Base-by-base conservation (phyloP, 108 stramenopile genomes). In the Stephanodiscus triporus region DNA sequence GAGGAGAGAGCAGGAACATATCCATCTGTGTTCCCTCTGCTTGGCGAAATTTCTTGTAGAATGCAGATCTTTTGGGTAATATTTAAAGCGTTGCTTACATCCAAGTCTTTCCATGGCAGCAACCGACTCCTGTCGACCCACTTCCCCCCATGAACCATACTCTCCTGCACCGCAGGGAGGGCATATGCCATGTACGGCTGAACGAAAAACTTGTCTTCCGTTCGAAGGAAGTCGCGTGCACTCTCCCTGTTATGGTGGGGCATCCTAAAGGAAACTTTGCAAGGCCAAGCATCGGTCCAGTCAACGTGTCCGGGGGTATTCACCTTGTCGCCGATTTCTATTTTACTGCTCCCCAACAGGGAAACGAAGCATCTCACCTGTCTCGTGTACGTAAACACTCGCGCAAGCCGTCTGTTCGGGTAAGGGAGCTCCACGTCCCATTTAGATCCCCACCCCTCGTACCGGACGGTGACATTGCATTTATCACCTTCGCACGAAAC, bases 81-180 rank as follows among this genome's bases (percentile, higher is more conserved):
- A 8, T 34, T 24, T 2, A 61, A 4, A 11, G 66, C 58, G 22
- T 37, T 68, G 13, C 36, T 37, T 14, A 42, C 55, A 42, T 69
- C 61, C 2, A 74, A 55, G 43, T 76, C 68, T 64, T 55, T 71
- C 76, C 76, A 71, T 37, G 49, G 68, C 17, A 36, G 68, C 24
- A 61, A 58, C 8, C 51, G 20, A 53, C 23, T 29, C 16, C 38
- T 48, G 11, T 50, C 47, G 58, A 66, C 23, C 78, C 78, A 75
- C 58, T 50, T 59, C 17, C 78, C 78, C n/a, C 76, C 76, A 61
- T 68, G 17, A 22, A 10, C 34, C 66, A 67, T 51, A 24, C 45
- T 32, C 20, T 80, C 63, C 57, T 58, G 62, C 11, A 75, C 54
- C n/a, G 36, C 14, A 17, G 78, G 66, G 19, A 75, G 47, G 19